Evolutionary conservation across 495 filamentous ascomycete species (phyloP).

Genomic region (Penicillium bialowiezense): DNA sequence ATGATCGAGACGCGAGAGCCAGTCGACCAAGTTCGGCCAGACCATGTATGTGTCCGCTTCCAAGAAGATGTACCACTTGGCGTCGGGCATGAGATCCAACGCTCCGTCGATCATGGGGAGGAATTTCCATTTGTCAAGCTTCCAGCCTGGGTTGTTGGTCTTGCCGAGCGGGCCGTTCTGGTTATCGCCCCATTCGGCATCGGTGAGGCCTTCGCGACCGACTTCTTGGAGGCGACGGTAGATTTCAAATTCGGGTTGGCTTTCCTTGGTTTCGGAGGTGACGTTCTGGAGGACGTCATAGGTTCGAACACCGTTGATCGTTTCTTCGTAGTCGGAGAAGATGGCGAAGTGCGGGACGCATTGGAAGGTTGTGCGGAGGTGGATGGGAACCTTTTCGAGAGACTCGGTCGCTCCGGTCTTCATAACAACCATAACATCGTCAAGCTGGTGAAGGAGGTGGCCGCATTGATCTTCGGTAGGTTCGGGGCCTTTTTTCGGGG

Average conservation of each 20-base stretch:
- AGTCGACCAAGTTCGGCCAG: constrained; percentile 59
- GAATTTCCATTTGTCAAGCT: constrained; percentile 67
- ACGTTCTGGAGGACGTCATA: constrained; percentile 41
- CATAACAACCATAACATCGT: constrained; percentile 40
- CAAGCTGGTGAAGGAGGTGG: constrained; percentile 19
- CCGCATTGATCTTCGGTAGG: constrained; percentile 17
- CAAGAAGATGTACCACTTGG: constrained; percentile 64
- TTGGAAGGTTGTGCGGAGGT: constrained; percentile 38
- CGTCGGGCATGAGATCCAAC: constrained; percentile 48
- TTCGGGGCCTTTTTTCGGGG: not conserved
- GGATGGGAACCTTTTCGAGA: constrained; percentile 35
- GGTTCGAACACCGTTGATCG: constrained; percentile 34
- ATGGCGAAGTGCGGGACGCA: constrained; percentile 43
- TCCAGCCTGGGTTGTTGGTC: constrained; percentile 50
- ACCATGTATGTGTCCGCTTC: constrained; percentile 64
- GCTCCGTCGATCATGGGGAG: constrained; percentile 58
- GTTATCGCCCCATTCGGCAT: constrained; percentile 28
- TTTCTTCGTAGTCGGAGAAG: constrained; percentile 48
- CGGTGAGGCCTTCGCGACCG: constrained; percentile 32
- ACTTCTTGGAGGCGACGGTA: constrained; percentile 39
- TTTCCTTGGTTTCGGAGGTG: constrained; percentile 29
- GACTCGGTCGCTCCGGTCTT: constrained; percentile 45
- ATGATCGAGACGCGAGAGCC: constrained; percentile 51
- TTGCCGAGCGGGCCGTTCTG: constrained; percentile 36
- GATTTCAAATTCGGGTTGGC: constrained; percentile 41